Conservation (phyloP, 2,329 filamentous ascomycete genomes). For the Diaporthe sp. region DNA sequence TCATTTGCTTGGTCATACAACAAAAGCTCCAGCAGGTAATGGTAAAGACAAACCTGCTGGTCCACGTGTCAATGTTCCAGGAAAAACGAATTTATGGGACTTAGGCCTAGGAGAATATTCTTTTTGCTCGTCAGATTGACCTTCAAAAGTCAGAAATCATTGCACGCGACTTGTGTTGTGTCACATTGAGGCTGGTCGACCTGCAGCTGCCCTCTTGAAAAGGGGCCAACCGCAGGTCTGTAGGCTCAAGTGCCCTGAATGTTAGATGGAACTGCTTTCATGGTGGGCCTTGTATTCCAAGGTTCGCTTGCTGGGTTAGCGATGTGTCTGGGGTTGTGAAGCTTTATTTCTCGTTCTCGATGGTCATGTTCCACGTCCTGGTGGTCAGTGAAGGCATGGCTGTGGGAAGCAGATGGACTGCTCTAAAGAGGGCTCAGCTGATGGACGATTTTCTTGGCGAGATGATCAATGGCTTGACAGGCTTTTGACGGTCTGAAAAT, state of each 20-base stretch:
- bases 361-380: no score
- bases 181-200: neutral
- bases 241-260: neutral
- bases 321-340: neutral
- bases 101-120: neutral
- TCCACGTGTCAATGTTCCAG: no score
- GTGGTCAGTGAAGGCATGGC: no score
- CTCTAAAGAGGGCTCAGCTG: neutral
- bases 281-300: neutral
- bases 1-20: neutral
- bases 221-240: neutral
- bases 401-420: neutral
- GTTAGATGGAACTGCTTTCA: neutral
- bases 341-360: neutral
- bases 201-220: neutral
- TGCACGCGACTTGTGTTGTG: neutral
- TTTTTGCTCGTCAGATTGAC: neutral
- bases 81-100: neutral
- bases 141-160: no score
- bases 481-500: neutral
- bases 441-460: neutral
- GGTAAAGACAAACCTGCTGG: no score
- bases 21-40: neutral
- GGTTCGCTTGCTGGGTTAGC: neutral
- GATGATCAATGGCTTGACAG: neutral